Conservation (phyloP, 192 early-diverging fungal genomes). For the Backusella sp. region DNA sequence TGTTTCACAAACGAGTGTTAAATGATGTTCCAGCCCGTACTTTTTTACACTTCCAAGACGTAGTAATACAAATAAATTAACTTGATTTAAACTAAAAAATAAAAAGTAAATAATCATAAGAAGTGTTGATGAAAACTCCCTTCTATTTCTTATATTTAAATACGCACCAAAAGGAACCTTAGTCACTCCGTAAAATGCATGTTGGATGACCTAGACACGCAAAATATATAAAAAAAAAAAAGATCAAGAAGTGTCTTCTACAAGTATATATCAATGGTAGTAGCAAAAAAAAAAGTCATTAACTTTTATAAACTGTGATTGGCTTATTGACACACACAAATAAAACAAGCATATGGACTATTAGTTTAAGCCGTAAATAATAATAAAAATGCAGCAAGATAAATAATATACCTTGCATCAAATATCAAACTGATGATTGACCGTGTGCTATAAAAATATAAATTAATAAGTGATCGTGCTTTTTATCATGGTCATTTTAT, state of each 20-base stretch:
- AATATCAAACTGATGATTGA: not conserved
- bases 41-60: not conserved
- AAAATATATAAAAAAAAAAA: not conserved
- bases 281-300: not conserved
- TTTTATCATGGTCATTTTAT: not conserved
- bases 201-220: not conserved
- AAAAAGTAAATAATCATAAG: not conserved
- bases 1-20: not conserved
- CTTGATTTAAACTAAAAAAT: not conserved
- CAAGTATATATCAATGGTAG: not conserved
- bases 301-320: not conserved
- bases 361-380: not conserved
- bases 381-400: not conserved
- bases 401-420: not conserved
- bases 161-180: not conserved
- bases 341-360: not conserved
- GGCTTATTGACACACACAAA: not conserved
- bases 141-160: conserved; percentile 1
- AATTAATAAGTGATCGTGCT: not conserved
- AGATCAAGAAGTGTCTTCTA: not conserved
- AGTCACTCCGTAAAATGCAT: not conserved
- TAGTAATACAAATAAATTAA: conserved; percentile 7
- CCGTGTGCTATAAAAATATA: not conserved
- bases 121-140: not conserved
- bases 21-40: not conserved